Evolutionary conservation across 2,329 filamentous ascomycete species (phyloP).

Genomic region (Trichoderma lentiforme): DNA sequence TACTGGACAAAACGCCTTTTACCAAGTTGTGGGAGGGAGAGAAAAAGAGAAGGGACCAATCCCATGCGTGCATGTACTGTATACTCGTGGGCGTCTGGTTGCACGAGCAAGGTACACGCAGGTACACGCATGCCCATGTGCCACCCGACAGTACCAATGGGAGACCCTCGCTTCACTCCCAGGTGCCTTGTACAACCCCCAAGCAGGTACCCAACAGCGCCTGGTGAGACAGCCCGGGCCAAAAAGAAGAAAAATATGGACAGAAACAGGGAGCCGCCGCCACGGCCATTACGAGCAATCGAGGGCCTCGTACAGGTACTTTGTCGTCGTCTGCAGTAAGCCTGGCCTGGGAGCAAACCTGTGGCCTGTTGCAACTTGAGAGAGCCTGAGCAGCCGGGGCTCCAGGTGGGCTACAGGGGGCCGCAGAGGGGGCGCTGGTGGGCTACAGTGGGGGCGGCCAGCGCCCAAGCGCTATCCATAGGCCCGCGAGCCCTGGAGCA

Average conservation of each 20-base stretch:
- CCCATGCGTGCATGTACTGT: neutral
- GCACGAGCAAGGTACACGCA: neutral
- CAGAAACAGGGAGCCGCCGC: neutral
- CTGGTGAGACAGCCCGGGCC: neutral
- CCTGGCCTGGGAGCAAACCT: neutral
- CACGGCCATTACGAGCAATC: neutral
- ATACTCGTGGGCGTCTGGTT: neutral
- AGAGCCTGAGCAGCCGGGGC: neutral
- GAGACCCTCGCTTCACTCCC: neutral
- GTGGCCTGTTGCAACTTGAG: neutral
- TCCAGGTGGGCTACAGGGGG: neutral
- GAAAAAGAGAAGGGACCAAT: neutral
- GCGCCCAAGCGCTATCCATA: neutral
- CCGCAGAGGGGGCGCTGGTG: neutral
- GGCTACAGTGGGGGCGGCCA: conserved; percentile 1
- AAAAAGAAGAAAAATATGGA: neutral
- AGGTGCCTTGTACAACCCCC: neutral
- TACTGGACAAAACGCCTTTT: neutral
- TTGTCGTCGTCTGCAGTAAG: neutral
- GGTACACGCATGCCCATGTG: neutral
- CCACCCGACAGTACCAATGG: neutral
- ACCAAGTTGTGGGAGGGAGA: neutral
- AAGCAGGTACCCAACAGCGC: neutral
- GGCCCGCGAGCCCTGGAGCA: conserved; percentile 7
- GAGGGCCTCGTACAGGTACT: neutral